Percentiles rank a stretch among this genome's conserved stretches.
These are phyloP conservation scores for Trypanosoma conorhini DNA, from an alignment of 208 protist species.

Conservation along the genomic window DNA sequence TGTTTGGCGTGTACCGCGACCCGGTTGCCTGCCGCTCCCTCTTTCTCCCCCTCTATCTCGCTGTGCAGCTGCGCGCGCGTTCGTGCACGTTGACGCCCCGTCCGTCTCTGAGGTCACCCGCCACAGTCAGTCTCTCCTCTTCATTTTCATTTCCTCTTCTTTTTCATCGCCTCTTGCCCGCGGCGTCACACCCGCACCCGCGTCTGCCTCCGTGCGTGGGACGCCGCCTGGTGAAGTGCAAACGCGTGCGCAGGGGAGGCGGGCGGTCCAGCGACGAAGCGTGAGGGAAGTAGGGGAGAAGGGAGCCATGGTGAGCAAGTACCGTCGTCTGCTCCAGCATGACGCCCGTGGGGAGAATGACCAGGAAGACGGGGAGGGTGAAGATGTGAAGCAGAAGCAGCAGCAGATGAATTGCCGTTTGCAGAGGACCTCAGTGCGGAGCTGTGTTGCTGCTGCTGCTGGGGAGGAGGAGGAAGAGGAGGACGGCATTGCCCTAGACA, in stretches of 20 bases:
- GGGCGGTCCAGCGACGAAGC: no score
- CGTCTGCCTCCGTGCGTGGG: neutral
- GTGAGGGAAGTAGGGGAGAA: neutral
- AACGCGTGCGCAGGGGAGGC: no score
- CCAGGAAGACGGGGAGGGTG: neutral
- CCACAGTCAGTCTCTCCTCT: conserved; percentile 11
- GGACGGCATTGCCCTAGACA: conserved; percentile 10
- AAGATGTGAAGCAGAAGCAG: neutral
- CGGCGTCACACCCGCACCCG: no score
- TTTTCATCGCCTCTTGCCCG: neutral
- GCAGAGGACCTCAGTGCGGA: neutral
- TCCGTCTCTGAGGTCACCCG: no score
- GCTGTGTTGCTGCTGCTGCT: neutral
- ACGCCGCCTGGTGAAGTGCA: no score
- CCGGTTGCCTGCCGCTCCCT: no score
- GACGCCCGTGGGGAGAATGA: neutral
- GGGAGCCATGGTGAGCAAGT: conserved; percentile 41
- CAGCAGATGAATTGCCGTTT: neutral
- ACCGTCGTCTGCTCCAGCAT: conserved; percentile 38
- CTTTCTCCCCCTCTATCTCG: no score
- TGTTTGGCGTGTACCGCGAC: neutral
- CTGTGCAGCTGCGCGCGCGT: neutral
- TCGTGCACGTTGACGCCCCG: neutral
- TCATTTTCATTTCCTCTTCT: conserved; percentile 23
- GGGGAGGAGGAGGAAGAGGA: neutral